Evolutionary conservation across 306 rosid genomes (phyloP).

Genomic region (Sechiopsis laciniata): DNA sequence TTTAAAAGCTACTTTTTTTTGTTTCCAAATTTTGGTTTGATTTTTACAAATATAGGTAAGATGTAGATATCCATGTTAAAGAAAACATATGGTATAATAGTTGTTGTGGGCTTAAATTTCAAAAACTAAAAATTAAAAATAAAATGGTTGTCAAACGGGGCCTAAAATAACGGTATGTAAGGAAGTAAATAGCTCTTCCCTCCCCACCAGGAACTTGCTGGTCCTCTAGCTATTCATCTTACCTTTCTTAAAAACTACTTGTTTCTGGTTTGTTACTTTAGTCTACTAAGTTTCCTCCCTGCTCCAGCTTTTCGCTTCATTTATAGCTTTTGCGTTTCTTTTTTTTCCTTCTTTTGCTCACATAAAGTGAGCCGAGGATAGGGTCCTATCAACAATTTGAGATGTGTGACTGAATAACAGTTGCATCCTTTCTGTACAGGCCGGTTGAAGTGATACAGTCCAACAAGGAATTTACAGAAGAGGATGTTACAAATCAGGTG

Average conservation of each 20-base stretch:
- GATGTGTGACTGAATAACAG: not conserved
- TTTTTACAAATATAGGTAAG: too few species aligned
- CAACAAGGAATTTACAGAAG: constrained; percentile 69
- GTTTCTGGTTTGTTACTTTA: not conserved
- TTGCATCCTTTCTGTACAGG: constrained; percentile 34
- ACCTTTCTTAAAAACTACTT: not conserved
- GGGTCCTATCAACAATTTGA: not conserved
- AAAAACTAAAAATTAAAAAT: too few species aligned
- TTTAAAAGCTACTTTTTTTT: too few species aligned
- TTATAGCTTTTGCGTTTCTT: not conserved
- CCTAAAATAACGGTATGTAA: not conserved
- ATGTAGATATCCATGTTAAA: too few species aligned
- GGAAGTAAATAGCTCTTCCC: not conserved
- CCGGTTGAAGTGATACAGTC: constrained; percentile 74
- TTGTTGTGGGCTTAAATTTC: too few species aligned
- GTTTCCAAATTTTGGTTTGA: too few species aligned
- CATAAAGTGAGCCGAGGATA: not conserved
- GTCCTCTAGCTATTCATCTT: not conserved
- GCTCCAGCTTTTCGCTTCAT: not conserved
- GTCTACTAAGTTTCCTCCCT: not conserved
- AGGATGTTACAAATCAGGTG: constrained; percentile 62
- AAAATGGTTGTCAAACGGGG: too few species aligned
- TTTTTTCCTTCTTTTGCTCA: not conserved
- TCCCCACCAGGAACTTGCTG: not conserved
- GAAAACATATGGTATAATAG: too few species aligned